Percentiles rank a stretch among this genome's conserved stretches.
phyloP scores from a whole-genome alignment of 768 basidiomycete species.

The Serendipita sp. region DNA sequence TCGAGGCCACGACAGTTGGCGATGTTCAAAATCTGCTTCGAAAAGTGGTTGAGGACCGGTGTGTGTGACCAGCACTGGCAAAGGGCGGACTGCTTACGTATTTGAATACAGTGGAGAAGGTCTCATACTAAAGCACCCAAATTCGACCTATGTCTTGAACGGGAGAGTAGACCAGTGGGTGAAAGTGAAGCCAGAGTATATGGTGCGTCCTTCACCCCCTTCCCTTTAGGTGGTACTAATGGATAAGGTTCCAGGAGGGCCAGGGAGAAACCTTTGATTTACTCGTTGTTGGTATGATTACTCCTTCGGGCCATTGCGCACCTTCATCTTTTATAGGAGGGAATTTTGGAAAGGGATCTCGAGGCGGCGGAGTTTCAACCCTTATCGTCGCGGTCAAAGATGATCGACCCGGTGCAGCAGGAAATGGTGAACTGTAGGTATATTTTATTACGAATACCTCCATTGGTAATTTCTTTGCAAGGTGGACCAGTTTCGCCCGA shows the following conservation, averaged over 20 bases:
- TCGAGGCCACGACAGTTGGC: conserved; percentile 56
- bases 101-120: conserved; percentile 62
- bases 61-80: conserved; percentile 7
- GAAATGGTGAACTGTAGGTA: conserved; percentile 48
- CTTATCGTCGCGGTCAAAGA: conserved; percentile 81
- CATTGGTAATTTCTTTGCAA: conserved; percentile 17
- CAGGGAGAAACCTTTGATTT: conserved; percentile 89
- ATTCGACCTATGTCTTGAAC: conserved; percentile 66
- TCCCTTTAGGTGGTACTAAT: neutral
- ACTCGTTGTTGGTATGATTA: conserved; percentile 62
- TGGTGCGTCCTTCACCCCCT: conserved; percentile 29
- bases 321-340: conserved; percentile 36
- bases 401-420: conserved; percentile 37
- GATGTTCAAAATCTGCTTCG: conserved; percentile 74
- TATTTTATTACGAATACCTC: neutral
- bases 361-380: conserved; percentile 79
- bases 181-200: conserved; percentile 82
- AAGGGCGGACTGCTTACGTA: neutral
- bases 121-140: conserved; percentile 75
- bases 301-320: conserved; percentile 1
- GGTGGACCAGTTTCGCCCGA: conserved; percentile 76
- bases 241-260: conserved; percentile 40
- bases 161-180: conserved; percentile 87
- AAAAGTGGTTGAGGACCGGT: conserved; percentile 55
- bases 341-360: conserved; percentile 73